Base-by-base conservation (phyloP, 176 grass and related monocot species). In the Otatea glauca region DNA sequence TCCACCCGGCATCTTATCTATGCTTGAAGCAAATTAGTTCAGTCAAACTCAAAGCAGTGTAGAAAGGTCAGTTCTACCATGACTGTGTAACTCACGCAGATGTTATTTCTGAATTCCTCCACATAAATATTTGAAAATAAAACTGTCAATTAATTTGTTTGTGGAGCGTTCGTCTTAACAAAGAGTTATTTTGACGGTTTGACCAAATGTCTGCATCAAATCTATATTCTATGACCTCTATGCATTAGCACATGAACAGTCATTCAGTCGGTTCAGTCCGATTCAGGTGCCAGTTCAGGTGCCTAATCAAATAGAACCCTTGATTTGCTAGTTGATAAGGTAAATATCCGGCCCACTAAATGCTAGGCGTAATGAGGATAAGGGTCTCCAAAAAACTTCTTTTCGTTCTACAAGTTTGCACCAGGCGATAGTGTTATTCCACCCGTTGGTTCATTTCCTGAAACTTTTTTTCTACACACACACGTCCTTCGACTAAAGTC, bases 21-120 rank as follows among this genome's bases (percentile, higher is more conserved):
- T 80, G 16, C 34, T 63, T 86, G 38, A 80, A 72, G 35, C 12
- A 65, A 72, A 55, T 49, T 63, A 70, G 4, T 81, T 37, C 18
- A 24, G 12, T 63, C 43, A 39, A 83, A 69, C 47, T 68, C 50
- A 75, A 75, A 18, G 14, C 16, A 39, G 8, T 58, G 4, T 24
- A 64, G 13, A 47, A 50, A 76, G 16, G 5, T 35, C 7, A 3
- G 81, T 7, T n/a, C 6, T 51, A 32, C 55, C 68, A 49, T 80
- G 45, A 53, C 45, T 60, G 16, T 41, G 1, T 44, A 27, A 72
- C 71, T 58, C 60, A 38, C 74, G 42, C 43, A 38, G 43, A 62
- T 35, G 68, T n/a, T 48, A 74, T 25, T 18, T 49, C 13, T 74
- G 29, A 29, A 62, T 74, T 51, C 13, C 55, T 63, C 56, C 25